phyloP scores from a whole-genome alignment of 2,329 filamentous ascomycete genomes.

The Trichoderma cornu-damae region DNA sequence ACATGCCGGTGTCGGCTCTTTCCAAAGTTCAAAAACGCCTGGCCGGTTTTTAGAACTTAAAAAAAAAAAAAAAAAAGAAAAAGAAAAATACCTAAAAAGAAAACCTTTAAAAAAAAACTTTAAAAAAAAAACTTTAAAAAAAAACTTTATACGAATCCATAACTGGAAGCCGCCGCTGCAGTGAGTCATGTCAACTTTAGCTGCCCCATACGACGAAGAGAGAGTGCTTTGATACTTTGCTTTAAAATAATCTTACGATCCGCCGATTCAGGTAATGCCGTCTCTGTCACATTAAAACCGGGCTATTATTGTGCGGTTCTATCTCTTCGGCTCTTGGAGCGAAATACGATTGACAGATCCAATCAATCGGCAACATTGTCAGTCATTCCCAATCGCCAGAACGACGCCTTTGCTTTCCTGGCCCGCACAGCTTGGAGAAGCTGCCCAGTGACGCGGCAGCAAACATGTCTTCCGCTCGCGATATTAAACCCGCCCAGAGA shows the following conservation, averaged over 20 bases:
- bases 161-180: neutral
- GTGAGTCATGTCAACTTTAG: neutral
- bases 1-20: conserved; percentile 12
- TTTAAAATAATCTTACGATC: too few relatives aligned
- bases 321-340: neutral
- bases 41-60: neutral
- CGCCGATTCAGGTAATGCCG: neutral
- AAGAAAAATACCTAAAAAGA: too few relatives aligned
- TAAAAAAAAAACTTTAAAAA: too few relatives aligned
- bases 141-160: neutral
- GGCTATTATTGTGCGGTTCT: neutral
- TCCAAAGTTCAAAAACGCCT: neutral
- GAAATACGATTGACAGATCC: neutral
- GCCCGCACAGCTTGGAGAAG: neutral
- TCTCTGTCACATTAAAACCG: neutral
- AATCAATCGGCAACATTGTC: neutral
- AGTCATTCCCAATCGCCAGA: neutral
- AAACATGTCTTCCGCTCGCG: conserved; percentile 41
- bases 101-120: too few relatives aligned
- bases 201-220: too few relatives aligned
- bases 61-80: too few relatives aligned
- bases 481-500: conserved; percentile 41
- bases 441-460: neutral
- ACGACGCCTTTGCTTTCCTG: too few relatives aligned
- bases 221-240: neutral